Evolutionary conservation across 176 grass and related monocot species (phyloP).

Genomic region (Pontederia crassipes): DNA sequence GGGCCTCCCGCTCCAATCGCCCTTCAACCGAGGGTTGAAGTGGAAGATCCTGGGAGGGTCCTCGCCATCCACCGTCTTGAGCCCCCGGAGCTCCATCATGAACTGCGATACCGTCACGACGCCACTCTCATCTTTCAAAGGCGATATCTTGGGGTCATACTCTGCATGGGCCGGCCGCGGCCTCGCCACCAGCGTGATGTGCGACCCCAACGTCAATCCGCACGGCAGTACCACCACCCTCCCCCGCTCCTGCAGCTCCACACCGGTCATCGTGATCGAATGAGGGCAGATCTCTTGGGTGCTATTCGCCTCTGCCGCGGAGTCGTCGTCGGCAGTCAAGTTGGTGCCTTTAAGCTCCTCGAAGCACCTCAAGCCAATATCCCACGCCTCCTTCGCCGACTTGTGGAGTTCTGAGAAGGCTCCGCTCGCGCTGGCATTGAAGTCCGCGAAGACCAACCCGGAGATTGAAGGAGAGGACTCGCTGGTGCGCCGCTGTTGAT

Average conservation of each 20-base stretch:
- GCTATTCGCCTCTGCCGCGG: neutral
- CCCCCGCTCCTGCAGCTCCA: neutral
- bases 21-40: conserved; percentile 14
- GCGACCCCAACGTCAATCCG: conserved; percentile 5
- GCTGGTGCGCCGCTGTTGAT: neutral
- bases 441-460: neutral
- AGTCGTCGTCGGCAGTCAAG: neutral
- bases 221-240: conserved; percentile 1
- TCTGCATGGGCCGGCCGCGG: neutral
- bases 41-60: conserved; percentile 12
- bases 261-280: conserved; percentile 5
- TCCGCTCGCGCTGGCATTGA: neutral
- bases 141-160: conserved; percentile 2
- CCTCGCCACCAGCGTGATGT: conserved; percentile 1
- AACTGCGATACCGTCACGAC: conserved; percentile 8
- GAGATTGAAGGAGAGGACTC: neutral
- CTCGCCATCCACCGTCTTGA: conserved; percentile 9
- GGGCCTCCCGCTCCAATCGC: conserved; percentile 9
- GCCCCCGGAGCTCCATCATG: conserved; percentile 19
- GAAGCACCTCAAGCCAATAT: neutral
- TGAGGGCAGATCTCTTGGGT: conserved; percentile 1
- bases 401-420: conserved; percentile 4
- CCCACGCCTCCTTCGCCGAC: conserved; percentile 6
- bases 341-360: neutral
- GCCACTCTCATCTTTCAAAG: neutral